phyloP scores from a whole-genome alignment of 345 rosid genomes.

The Theobroma cacao region DNA sequence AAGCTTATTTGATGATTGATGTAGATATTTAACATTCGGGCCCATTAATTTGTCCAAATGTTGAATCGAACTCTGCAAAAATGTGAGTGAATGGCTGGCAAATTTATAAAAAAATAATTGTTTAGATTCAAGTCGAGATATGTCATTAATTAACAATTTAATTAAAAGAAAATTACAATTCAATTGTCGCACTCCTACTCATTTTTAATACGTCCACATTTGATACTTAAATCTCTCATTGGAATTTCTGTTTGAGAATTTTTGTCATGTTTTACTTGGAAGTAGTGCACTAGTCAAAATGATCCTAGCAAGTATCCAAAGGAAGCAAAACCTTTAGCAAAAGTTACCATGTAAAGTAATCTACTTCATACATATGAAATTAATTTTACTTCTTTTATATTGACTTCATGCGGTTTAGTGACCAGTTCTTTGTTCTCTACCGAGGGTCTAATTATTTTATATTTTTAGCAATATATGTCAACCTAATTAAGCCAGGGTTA shows the following conservation, averaged over 20 bases:
- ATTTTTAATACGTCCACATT: not conserved
- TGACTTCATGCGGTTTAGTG: not conserved
- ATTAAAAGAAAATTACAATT: not conserved
- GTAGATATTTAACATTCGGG: not conserved
- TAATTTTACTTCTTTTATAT: not conserved
- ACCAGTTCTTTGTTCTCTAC: not conserved
- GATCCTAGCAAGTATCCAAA: not conserved
- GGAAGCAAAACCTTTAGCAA: conserved; percentile 1
- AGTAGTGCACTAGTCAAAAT: conserved; percentile 18
- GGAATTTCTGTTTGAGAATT: conserved; percentile 2
- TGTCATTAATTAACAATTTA: not conserved
- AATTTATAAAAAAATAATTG: not conserved
- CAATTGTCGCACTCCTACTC: conserved; percentile 9
- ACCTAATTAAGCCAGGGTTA: not conserved
- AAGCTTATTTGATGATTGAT: not conserved
- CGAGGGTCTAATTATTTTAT: not conserved
- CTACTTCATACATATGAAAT: not conserved
- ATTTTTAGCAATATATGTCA: not conserved
- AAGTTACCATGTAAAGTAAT: not conserved
- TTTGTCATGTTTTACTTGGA: conserved; percentile 12
- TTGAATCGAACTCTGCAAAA: not conserved
- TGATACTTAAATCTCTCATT: not conserved
- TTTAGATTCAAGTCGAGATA: not conserved
- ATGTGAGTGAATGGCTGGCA: not conserved
- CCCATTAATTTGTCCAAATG: not conserved